A percentile compares a stretch with the other conserved stretches of the same genome.
phyloP scores from a whole-genome alignment of 2,329 filamentous ascomycete species.

The Pyrenochaeta sp. region DNA sequence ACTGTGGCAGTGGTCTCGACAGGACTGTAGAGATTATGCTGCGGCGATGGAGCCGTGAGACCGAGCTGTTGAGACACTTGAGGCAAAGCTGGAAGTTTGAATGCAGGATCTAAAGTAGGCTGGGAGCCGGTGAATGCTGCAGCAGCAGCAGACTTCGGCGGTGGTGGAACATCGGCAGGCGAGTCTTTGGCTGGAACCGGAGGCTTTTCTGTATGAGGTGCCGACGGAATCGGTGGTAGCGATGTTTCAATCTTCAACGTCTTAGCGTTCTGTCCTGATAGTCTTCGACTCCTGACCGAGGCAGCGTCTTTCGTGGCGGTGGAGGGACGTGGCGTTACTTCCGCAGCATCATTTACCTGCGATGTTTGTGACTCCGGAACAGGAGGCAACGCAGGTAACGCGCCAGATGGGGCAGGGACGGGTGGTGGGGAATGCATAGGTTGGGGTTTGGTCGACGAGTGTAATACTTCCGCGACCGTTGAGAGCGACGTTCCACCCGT shows the following conservation, averaged over 20 bases:
- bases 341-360: conserved; percentile 32
- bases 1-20: conserved; percentile 53
- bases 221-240: conserved; percentile 46
- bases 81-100: conserved; percentile 45
- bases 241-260: conserved; percentile 89
- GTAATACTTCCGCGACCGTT: conserved; percentile 72
- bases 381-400: conserved; percentile 38
- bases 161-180: conserved; percentile 40
- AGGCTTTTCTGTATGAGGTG: conserved; percentile 47
- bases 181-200: conserved; percentile 42
- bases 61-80: conserved; percentile 33
- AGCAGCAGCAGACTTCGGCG: conserved; percentile 49
- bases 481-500: conserved; percentile 74
- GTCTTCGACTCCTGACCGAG: conserved; percentile 75
- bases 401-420: conserved; percentile 40
- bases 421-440: conserved; percentile 40
- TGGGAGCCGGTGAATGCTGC: conserved; percentile 38
- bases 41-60: conserved; percentile 43
- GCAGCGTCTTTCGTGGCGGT: conserved; percentile 37
- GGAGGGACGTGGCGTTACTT: conserved; percentile 38
- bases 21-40: conserved; percentile 50
- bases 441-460: conserved; percentile 49
- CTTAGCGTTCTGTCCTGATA: conserved; percentile 82
- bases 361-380: conserved; percentile 42
- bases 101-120: conserved; percentile 35